A percentile compares a stretch with the other conserved stretches of the same genome.
Evolutionary conservation across 2,329 filamentous ascomycete genomes (phyloP).

Genomic region (Paracamarosporium sp.): DNA sequence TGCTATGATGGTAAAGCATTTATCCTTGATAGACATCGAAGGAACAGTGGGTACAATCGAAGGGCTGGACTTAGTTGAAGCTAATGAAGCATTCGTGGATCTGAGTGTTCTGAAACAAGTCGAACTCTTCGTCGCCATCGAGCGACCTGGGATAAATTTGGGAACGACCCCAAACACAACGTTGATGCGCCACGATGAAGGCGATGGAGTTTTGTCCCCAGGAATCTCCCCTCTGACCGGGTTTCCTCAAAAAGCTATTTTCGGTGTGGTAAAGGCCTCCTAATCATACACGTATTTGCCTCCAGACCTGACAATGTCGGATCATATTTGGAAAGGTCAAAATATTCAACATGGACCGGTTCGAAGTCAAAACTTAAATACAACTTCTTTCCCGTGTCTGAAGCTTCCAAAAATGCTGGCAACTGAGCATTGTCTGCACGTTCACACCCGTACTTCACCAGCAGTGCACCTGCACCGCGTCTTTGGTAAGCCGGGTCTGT

Average conservation of each 20-base stretch:
- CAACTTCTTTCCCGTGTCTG: constrained; percentile 47
- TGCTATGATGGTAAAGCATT: not conserved
- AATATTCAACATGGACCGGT: constrained; percentile 24
- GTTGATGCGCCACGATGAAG: not conserved
- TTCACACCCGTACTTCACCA: constrained; percentile 48
- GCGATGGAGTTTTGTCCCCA: not conserved
- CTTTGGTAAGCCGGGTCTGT: constrained; percentile 51
- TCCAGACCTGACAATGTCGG: constrained; percentile 27
- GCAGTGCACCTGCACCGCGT: constrained; percentile 49
- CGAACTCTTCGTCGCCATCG: not conserved
- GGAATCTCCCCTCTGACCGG: too few relatives aligned
- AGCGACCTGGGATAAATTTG: not conserved
- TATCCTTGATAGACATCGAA: not conserved
- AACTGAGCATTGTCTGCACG: constrained; percentile 50
- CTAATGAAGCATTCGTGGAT: not conserved
- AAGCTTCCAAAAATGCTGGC: constrained; percentile 52
- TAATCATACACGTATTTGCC: constrained; percentile 37
- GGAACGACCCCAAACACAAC: not conserved
- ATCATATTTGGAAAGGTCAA: constrained; percentile 39
- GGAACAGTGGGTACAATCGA: too few relatives aligned
- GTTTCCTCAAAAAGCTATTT: not conserved
- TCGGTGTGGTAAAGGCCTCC: constrained; percentile 10
- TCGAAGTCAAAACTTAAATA: constrained; percentile 46
- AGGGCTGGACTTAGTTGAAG: not conserved
- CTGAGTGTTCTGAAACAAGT: not conserved